Base-by-base conservation (phyloP, 768 basidiomycete genomes). In the Pulveroboletus sp. region DNA sequence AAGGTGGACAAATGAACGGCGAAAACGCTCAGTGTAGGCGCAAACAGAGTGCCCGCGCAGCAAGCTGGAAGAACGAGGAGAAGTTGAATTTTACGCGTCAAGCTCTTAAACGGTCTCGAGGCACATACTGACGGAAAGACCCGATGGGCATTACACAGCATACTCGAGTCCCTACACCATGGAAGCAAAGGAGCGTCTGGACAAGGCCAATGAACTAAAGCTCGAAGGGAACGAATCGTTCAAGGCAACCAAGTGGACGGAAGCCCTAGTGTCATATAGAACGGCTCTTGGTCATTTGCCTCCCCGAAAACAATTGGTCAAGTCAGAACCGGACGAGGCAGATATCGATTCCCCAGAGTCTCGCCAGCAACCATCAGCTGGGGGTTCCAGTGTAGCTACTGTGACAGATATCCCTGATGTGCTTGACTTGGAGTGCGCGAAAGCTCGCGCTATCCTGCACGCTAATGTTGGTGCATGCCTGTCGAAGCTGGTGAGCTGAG, bases 381-480 rank as follows among this genome's bases (percentile, higher is more conserved):
- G 38, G 47, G 54, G 44, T 17, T 32, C 51, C 32, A 49, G 35
- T 24, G 24, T 11, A 10, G 14, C 35, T 17, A n/a, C 41, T 8
- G 38, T 24, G 33, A 37, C 65, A 48, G 57, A 57, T 21, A 18
- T 55, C 31, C 60, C 70, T 18, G 56, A 64, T 12, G 69, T 66
- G 30, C 51, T 77, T n/a, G 74, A 81, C 33, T 37, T 57, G 33
- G 73, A 81, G 45, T 78, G 74, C 55, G 70, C 73, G 11, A 83
- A 82, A 59, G 73, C 78, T 24, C 78, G 89, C 46, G 82, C 91
- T 28, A 74, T 89, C 14, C 64, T 94, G 57, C 79, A 88, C 63
- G 85, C 87, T n/a, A 97, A 97, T 63, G 82, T 95, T 35, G 93
- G 78, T 0, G 93, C 93, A 45, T 94, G 92, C 59, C 74, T 83